Evolutionary conservation across 2,329 filamentous ascomycete genomes (phyloP).

Genomic region (Plectosphaerella cucumerina): DNA sequence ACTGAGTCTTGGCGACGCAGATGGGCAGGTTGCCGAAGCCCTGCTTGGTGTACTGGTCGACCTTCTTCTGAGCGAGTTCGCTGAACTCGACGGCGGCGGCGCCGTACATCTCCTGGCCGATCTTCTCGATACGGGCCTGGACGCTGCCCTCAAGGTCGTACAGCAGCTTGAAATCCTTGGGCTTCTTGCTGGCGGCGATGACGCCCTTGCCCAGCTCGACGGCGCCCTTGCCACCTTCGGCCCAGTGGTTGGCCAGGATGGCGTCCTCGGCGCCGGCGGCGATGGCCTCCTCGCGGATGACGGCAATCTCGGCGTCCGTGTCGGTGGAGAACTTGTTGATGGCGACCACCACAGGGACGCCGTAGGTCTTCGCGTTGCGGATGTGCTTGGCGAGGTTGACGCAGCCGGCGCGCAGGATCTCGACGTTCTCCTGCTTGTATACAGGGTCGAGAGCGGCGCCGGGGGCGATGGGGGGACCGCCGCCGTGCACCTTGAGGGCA

Average conservation of each 20-base stretch:
- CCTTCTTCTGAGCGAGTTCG: slow-evolving; percentile 91
- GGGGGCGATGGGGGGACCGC: slow-evolving; percentile 87
- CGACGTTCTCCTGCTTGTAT: slow-evolving; percentile 90
- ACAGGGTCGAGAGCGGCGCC: slow-evolving; percentile 81
- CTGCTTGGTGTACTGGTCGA: slow-evolving; percentile 89
- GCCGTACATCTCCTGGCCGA: slow-evolving; percentile 92
- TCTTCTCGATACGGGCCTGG: slow-evolving; percentile 85
- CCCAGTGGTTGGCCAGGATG: slow-evolving; percentile 94
- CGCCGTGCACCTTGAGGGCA: slow-evolving; percentile 94
- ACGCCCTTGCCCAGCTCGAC: slow-evolving; percentile 85
- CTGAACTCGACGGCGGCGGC: slow-evolving; percentile 87
- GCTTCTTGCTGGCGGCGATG: slow-evolving; percentile 75
- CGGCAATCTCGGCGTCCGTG: slow-evolving; percentile 84
- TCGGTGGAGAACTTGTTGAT: slow-evolving; percentile 97
- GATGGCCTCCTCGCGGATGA: slow-evolving; percentile 86
- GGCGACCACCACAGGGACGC: slow-evolving; percentile 90
- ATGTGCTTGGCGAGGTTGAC: slow-evolving; percentile 97
- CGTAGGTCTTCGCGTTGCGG: slow-evolving; percentile 80
- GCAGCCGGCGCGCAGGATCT: slow-evolving; percentile 84
- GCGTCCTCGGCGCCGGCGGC: slow-evolving; percentile 92
- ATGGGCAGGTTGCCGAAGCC: slow-evolving; percentile 92
- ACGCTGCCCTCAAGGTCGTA: slow-evolving; percentile 77
- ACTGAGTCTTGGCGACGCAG: slow-evolving; percentile 97
- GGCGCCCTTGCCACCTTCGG: slow-evolving; percentile 87
- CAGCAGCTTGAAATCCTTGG: slow-evolving; percentile 82